These are phyloP conservation scores for Cymbopogon citratus DNA, from an alignment of 176 grass and related monocot species.

Conservation along the genomic window DNA sequence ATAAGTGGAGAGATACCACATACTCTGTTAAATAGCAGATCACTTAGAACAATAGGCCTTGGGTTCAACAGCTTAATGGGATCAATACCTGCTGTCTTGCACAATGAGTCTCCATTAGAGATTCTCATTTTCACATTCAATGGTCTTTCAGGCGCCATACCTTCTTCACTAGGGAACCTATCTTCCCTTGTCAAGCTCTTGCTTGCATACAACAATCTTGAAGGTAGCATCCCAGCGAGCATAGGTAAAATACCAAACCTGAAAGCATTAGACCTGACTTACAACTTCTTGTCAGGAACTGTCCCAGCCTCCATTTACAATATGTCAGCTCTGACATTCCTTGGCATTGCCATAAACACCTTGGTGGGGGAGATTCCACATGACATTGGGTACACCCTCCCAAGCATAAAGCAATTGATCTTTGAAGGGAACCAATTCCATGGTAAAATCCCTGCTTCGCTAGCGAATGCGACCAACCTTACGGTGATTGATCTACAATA, in stretches of 20 bases:
- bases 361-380: constrained; percentile 5
- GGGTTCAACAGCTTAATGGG: not conserved
- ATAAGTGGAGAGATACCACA: constrained; percentile 15
- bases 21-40: constrained; percentile 12
- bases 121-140: not conserved
- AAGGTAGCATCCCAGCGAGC: constrained; percentile 9
- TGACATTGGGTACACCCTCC: constrained; percentile 6
- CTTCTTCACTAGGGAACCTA: constrained; percentile 29
- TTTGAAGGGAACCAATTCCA: constrained; percentile 3
- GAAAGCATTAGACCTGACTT: not conserved
- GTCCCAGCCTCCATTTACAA: constrained; percentile 33
- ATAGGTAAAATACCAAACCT: not conserved
- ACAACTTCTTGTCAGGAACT: constrained; percentile 23
- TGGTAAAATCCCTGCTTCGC: constrained; percentile 12
- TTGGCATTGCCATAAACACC: not conserved
- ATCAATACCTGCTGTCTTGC: not conserved
- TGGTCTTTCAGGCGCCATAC: constrained; percentile 24
- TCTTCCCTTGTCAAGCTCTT: constrained; percentile 1
- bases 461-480: constrained; percentile 18
- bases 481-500: not conserved
- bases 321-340: constrained; percentile 7
- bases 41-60: not conserved
- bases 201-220: constrained; percentile 12
- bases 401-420: not conserved
- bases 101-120: not conserved